phyloP scores from a whole-genome alignment of 164 flowering plant species.

The Warburgia ugandensis region DNA sequence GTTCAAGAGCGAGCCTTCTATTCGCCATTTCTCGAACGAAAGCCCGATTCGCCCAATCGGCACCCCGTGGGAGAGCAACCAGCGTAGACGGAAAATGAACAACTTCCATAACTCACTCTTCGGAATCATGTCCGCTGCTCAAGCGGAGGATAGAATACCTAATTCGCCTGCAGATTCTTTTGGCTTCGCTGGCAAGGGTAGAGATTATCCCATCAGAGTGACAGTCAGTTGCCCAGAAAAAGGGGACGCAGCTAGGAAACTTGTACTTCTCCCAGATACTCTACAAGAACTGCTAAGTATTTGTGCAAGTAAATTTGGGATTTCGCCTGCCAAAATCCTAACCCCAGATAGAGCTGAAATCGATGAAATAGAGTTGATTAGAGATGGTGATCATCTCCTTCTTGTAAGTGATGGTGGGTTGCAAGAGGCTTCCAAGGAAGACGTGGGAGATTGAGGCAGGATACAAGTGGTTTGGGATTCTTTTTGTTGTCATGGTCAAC shows the following conservation, averaged over 20 bases:
- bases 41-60: slow-evolving; percentile 10
- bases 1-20: slow-evolving; percentile 53
- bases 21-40: slow-evolving; percentile 22
- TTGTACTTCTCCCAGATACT: slow-evolving; percentile 50
- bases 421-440: not conserved
- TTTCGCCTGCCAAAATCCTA: slow-evolving; percentile 32
- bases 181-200: not conserved
- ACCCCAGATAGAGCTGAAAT: slow-evolving; percentile 54
- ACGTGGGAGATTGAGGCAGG: not conserved
- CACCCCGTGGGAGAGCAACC: slow-evolving; percentile 23
- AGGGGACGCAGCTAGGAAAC: slow-evolving; percentile 40
- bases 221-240: slow-evolving; percentile 50
- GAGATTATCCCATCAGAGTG: slow-evolving; percentile 35
- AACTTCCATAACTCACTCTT: slow-evolving; percentile 73
- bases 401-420: slow-evolving; percentile 28
- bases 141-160: slow-evolving; percentile 24
- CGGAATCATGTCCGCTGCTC: slow-evolving; percentile 68
- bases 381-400: slow-evolving; percentile 80
- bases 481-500: no score
- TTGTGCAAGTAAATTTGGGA: slow-evolving; percentile 49
- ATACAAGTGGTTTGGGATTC: no score
- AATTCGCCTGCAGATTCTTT: slow-evolving; percentile 11
- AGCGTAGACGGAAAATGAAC: slow-evolving; percentile 40
- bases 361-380: slow-evolving; percentile 54
- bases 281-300: slow-evolving; percentile 45